Base-by-base conservation (phyloP, 2,329 filamentous ascomycete genomes). In the Aspergillus sp. region DNA sequence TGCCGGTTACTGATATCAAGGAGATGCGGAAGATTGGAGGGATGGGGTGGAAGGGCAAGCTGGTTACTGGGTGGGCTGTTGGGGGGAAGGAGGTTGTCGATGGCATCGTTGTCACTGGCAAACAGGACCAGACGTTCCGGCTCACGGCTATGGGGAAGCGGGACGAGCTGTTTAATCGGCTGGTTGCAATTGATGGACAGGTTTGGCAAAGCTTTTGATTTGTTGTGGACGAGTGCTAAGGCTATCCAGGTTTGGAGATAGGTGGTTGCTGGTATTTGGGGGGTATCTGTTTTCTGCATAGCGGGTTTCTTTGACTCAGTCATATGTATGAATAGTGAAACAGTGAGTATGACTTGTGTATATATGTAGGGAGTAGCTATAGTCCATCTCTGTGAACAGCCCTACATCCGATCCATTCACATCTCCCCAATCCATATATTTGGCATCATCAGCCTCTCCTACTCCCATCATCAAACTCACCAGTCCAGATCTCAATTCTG, bases 101-200 rank as follows among this genome's bases (percentile, higher is more conserved):
- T 76, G 90, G 89, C 0, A 65, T 96, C 62, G 80, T 90, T 62
- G 84, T 95, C 61, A 78, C 78, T 24, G 85, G 86, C n/a, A 79
- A 79, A 54, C 74, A 74, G 34, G 84, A 87, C 0, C 75, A 82
- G 15, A 78, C 77, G 55, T 83, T 81, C 59, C 83, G 84, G 51
- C 71, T 95, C 2, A 96, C 89, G 5, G 90, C 91, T 1, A 81
- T 93, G 71, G 80, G 84, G 30, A 75, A 89, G 67, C 75, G 91
- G 39, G 89, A 95, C 65, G 89, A 93, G 75, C 70, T 96, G 41
- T 95, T 95, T 69, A 95, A 95, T 75, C 84, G 90, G n/a, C 71
- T 95, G 54, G 77, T 92, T 55, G 85, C 89, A 2, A 89, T 95
- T 75, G 89, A 89, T 1, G 82, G 82, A 6, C 90, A 96, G 80